These are phyloP conservation scores for Leptodontidium sp. DNA, from an alignment of 2,329 filamentous ascomycete genomes.

Conservation along the genomic window DNA sequence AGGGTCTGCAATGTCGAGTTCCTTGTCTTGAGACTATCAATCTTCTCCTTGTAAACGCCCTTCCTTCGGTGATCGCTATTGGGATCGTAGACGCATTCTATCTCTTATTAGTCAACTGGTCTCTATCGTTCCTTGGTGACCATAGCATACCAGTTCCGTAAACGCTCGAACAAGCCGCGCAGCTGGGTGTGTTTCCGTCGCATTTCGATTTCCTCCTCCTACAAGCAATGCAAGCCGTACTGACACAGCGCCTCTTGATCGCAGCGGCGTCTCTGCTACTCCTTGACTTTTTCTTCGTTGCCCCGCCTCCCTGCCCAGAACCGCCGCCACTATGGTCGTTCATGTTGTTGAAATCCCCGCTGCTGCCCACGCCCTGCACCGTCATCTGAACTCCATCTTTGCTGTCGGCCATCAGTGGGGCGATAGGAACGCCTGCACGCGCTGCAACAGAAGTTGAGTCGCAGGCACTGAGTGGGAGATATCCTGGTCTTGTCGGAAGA, in stretches of 20 bases:
- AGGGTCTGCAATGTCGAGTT: conserved; percentile 91
- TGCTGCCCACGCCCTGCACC: conserved; percentile 26
- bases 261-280: conserved; percentile 43
- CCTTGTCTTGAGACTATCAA: conserved; percentile 85
- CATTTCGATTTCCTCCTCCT: conserved; percentile 86
- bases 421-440: conserved; percentile 5
- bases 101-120: conserved; percentile 3
- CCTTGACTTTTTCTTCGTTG: conserved; percentile 44
- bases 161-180: conserved; percentile 94
- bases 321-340: conserved; percentile 12
- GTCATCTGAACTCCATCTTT: conserved; percentile 34
- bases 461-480: conserved; percentile 9
- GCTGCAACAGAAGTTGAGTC: conserved; percentile 1
- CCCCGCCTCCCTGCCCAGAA: conserved; percentile 23
- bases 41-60: conserved; percentile 94
- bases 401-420: conserved; percentile 36
- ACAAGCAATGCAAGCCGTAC: conserved; percentile 85
- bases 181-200: conserved; percentile 89
- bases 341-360: conserved; percentile 25
- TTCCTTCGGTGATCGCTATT: conserved; percentile 96
- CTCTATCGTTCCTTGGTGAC: background rate
- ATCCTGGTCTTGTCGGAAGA: background rate
- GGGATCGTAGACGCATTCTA: conserved; percentile 90
- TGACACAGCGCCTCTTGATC: conserved; percentile 77
- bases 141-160: conserved; percentile 69